Evolutionary conservation across 345 rosid species (phyloP), one percentile per base, ranked within the genome.

Genomic region (Cochlearia excelsa): DNA sequence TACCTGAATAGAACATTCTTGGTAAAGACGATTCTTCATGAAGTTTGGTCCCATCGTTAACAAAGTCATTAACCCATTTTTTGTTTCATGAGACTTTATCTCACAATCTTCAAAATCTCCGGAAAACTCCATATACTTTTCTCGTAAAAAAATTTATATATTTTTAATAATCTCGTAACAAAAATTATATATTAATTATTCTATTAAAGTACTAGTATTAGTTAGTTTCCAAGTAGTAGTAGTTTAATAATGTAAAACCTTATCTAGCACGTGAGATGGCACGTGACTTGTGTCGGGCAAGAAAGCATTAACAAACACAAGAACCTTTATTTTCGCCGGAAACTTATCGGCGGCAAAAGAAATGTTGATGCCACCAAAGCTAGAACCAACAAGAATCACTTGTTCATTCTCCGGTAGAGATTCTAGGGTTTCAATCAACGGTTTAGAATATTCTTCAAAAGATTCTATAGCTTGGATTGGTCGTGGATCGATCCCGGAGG

Each of bases 221-320:
- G 35, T 33, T 33, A 33, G 35, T 33, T 33, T 33, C 23, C 23
- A 16, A 16, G 23, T 16, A 16, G 23, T 16, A 16, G 23, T 16
- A 16, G 23, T 16, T 16, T 16, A 16, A 2, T 33, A 33, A 2
- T 33, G 35, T 33, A 33, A 26, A 48, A 73, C 76, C 76, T 73
- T 73, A 28, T 73, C 69, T 3, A 73, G 40, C 56, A 73, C 72
- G 60, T 61, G 46, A 73, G 69, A 62, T 0, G 73, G 76, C 35
- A 41, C 55, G 41, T 73, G 58, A 45, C 48, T 55, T 33, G 76
- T 73, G 65, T 73, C 76, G 10, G 73, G 69, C 69, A 73, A 55
- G 65, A 73, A 67, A 9, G 76, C 76, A 37, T 73, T 73, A 39
- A 73, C 29, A 41, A 73, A 73, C 34, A 67, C 73, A 27, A 67